Conservation (phyloP, 176 grass and related monocot species). For the Alopecurus myosuroides region DNA sequence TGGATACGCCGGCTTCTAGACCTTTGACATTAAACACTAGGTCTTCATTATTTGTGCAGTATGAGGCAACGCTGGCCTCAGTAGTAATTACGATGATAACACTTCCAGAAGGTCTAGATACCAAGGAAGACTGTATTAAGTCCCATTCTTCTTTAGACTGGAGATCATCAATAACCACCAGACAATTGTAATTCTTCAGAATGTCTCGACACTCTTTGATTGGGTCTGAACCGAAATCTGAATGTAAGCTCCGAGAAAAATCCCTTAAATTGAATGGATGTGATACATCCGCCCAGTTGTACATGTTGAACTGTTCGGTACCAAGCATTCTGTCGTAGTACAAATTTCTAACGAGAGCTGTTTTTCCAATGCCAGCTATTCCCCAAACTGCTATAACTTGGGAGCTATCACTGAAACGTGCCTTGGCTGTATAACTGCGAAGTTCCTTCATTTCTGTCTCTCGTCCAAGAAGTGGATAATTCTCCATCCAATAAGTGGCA, state of each 20-base stretch:
- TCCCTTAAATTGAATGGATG: neutral
- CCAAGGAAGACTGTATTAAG: neutral
- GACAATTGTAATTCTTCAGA: neutral
- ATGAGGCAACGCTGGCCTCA: neutral
- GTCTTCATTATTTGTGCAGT: neutral
- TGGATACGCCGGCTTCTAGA: neutral
- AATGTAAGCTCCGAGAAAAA: neutral
- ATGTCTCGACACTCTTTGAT: neutral
- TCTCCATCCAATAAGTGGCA: neutral
- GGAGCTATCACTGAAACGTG: neutral
- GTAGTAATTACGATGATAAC: constrained; percentile 11
- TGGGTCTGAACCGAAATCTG: neutral
- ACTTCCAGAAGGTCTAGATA: neutral
- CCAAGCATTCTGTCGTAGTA: neutral
- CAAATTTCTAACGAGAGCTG: neutral
- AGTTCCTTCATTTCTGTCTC: neutral
- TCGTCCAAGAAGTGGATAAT: neutral
- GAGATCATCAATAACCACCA: neutral
- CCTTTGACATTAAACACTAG: neutral
- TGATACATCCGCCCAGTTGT: neutral
- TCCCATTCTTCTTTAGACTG: no score
- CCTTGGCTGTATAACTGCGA: neutral
- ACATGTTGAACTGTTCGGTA: neutral
- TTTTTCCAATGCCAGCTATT: constrained; percentile 4
- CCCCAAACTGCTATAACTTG: constrained; percentile 9